Evolutionary conservation across 1,284 basidiomycete species (phyloP).

Genomic region (Fomitopsis betulina): DNA sequence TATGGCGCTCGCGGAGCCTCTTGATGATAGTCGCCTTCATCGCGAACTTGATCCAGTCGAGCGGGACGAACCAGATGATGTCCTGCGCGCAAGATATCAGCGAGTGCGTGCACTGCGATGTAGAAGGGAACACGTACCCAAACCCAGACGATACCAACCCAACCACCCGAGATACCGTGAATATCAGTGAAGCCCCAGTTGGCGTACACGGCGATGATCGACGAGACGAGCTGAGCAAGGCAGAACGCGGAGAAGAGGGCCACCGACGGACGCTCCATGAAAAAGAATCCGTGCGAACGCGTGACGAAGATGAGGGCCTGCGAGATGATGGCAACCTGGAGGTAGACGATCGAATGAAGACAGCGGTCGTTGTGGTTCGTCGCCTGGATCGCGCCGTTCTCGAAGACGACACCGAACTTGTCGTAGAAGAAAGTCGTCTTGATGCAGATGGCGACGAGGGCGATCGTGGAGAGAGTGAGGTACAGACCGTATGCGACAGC

Average conservation of each 20-base stretch:
- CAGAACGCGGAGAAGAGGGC: conserved; percentile 91
- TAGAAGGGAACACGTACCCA: conserved; percentile 58
- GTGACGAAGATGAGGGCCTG: conserved; percentile 98
- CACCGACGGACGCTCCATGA: conserved; percentile 93
- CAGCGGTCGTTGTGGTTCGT: conserved; percentile 67
- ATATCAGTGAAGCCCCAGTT: conserved; percentile 91
- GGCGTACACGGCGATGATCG: conserved; percentile 91
- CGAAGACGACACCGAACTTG: conserved; percentile 75
- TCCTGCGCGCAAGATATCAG: conserved; percentile 44
- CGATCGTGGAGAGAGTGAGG: conserved; percentile 85
- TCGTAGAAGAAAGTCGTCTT: conserved; percentile 88
- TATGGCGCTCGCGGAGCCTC: conserved; percentile 69
- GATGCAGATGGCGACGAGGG: conserved; percentile 81
- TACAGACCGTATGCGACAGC: conserved; percentile 95
- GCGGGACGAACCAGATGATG: conserved; percentile 91
- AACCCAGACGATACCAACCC: conserved; percentile 97
- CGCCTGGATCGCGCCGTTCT: conserved; percentile 31
- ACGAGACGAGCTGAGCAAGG: conserved; percentile 89
- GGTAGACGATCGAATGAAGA: conserved; percentile 79
- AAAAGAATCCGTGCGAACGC: conserved; percentile 95
- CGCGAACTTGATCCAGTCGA: conserved; percentile 94
- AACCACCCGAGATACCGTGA: conserved; percentile 76
- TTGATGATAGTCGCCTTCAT: conserved; percentile 94
- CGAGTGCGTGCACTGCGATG: not conserved
- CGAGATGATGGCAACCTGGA: conserved; percentile 96